phyloP scores from a whole-genome alignment of 306 rosid genomes.

The Malus asiatica region DNA sequence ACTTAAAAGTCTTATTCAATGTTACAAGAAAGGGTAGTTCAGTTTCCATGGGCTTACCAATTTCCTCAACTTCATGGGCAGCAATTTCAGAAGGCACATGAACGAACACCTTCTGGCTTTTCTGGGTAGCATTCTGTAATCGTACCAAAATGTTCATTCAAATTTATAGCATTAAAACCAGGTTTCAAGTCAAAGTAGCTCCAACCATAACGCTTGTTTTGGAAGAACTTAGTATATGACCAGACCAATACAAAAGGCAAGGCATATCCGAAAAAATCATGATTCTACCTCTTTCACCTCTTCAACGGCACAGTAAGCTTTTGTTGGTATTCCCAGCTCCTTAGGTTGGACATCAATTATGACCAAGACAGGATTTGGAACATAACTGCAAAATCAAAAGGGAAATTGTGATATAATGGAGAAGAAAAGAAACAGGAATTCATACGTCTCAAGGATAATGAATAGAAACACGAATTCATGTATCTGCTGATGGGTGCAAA shows the following conservation, averaged over 20 bases:
- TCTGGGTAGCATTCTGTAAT: constrained; percentile 74
- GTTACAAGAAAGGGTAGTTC: neutral
- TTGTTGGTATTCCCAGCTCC: constrained; percentile 82
- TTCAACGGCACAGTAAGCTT: constrained; percentile 77
- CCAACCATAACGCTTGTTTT: neutral
- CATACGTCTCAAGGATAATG: neutral
- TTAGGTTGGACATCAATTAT: constrained; percentile 81
- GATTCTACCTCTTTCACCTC: constrained; percentile 72
- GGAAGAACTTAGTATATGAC: neutral
- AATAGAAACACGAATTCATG: neutral
- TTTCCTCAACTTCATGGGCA: constrained; percentile 88
- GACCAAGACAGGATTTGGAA: constrained; percentile 73
- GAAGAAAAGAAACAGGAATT: neutral
- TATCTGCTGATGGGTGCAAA: neutral
- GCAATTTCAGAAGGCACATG: constrained; percentile 80
- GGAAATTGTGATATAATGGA: neutral
- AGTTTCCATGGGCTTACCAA: constrained; percentile 35
- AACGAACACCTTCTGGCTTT: constrained; percentile 77
- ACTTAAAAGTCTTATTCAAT: neutral
- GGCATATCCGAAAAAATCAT: neutral
- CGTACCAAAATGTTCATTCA: constrained; percentile 12
- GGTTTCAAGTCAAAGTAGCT: neutral
- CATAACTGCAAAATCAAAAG: constrained; percentile 39
- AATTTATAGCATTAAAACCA: neutral
- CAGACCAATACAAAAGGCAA: neutral